These are phyloP conservation scores for Aspergillus fructus DNA, from an alignment of 2,329 filamentous ascomycete genomes.

Conservation along the genomic window DNA sequence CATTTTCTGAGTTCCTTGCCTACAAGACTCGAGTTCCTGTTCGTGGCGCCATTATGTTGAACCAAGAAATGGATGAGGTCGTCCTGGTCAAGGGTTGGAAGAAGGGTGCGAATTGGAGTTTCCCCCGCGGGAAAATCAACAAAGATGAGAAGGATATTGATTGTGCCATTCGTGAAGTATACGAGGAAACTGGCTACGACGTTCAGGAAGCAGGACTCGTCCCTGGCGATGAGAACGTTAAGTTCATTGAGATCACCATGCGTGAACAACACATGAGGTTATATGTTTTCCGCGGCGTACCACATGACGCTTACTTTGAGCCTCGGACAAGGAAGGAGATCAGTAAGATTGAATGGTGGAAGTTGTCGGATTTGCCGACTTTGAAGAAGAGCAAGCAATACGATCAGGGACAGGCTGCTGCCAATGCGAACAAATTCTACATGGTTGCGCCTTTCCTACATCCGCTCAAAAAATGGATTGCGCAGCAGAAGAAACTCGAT, in stretches of 20 bases:
- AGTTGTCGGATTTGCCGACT: constrained; percentile 80
- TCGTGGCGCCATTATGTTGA: constrained; percentile 88
- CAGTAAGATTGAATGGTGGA: constrained; percentile 95
- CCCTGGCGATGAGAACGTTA: constrained; percentile 67
- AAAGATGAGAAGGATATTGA: constrained; percentile 93
- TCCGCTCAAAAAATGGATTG: constrained; percentile 84
- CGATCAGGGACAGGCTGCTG: constrained; percentile 54
- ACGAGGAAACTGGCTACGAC: constrained; percentile 93
- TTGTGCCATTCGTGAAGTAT: constrained; percentile 90
- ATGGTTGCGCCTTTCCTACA: constrained; percentile 95
- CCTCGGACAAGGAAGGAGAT: constrained; percentile 95
- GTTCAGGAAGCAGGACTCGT: constrained; percentile 74
- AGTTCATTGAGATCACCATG: constrained; percentile 86
- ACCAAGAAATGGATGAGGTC: constrained; percentile 89
- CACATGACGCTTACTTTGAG: constrained; percentile 83
- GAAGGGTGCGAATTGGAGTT: constrained; percentile 94
- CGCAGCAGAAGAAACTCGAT: constrained; percentile 76
- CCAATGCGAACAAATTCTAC: constrained; percentile 85
- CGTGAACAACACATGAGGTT: constrained; percentile 88
- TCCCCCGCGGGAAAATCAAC: constrained; percentile 96
- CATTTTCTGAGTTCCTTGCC: constrained; percentile 86
- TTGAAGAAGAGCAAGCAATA: constrained; percentile 72
- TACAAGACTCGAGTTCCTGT: constrained; percentile 97
- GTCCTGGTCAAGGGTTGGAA: constrained; percentile 98
- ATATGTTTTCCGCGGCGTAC: constrained; percentile 87